Base-by-base conservation (phyloP, 163 green algal species). In the Chlorella variabilis region DNA sequence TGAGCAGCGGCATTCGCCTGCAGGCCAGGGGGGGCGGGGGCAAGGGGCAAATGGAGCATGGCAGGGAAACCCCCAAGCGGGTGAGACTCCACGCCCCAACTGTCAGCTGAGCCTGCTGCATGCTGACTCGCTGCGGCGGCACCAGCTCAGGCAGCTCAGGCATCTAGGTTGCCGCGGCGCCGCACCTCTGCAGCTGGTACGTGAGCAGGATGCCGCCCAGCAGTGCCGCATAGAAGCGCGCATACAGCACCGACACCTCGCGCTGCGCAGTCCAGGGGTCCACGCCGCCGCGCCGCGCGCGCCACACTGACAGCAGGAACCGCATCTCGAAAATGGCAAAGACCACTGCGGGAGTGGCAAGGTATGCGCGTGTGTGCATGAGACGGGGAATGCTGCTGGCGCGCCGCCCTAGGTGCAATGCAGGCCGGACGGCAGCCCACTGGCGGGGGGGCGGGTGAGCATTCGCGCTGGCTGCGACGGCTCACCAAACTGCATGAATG, bases 251-350 rank as follows among this genome's bases (percentile, higher is more conserved):
- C 0, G 85, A 91, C 65, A 97, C 86, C 71, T 97, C 91, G 1
- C 91, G 78, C 49, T 95, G 88, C 0, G 80, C 76, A 1, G 84
- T 85, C 89, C 90, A 96, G 15, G 88, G 81, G 63, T 92, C 87
- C 1, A 83, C 25, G n/a, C 39, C 41, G 29, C 77, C 78, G 17
- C 90, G 85, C 31, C 93, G 86, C 21, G 93, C 92, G 18, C 91
- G 87, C 93, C 92, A 97, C n/a, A 95, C 91, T 33, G 87, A 59
- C 65, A 98, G 86, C 81, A 97, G 88, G 75, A 92, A 93, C 21
- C 89, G 88, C 85, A 97, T 96, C 84, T 97, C 94, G 75, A 97
- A 96, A 23, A 97, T 93, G 31, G 85, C 89, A 77, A 97, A 97
- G n/a, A 92, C 59, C 15, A 80, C 73, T 80, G 73, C 56, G 41